phyloP scores from a whole-genome alignment of 2,329 filamentous ascomycete species.

The Penicillium olsonii region DNA sequence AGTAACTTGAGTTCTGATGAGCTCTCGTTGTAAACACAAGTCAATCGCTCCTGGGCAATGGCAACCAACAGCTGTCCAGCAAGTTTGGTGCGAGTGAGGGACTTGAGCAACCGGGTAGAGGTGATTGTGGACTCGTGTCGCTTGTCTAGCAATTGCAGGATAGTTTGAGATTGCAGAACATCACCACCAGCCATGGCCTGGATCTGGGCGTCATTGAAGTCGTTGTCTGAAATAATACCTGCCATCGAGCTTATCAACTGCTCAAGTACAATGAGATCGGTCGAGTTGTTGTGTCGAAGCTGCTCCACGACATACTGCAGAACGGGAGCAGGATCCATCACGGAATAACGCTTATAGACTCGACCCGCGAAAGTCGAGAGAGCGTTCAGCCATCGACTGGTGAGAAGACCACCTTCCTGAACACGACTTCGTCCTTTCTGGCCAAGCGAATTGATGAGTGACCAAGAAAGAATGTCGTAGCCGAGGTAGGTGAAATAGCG shows the following conservation, averaged over 20 bases:
- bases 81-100: conserved; percentile 74
- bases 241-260: conserved; percentile 92
- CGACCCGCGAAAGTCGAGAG: conserved; percentile 88
- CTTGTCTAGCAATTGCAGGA: conserved; percentile 78
- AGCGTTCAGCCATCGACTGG: conserved; percentile 88
- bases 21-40: conserved; percentile 77
- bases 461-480: conserved; percentile 93
- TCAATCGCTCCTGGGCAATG: conserved; percentile 84
- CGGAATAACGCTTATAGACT: conserved; percentile 81
- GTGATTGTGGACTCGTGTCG: conserved; percentile 74
- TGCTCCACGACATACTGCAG: conserved; percentile 88
- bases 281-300: conserved; percentile 77
- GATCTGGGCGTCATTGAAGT: conserved; percentile 86
- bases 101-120: conserved; percentile 76
- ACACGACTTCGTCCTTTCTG: conserved; percentile 59
- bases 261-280: conserved; percentile 86
- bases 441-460: conserved; percentile 72
- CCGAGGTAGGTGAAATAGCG: conserved; percentile 91
- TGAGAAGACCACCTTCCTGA: conserved; percentile 69
- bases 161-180: conserved; percentile 73
- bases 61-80: conserved; percentile 83
- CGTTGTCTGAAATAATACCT: conserved; percentile 81
- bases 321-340: conserved; percentile 80
- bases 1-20: conserved; percentile 85
- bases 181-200: conserved; percentile 86